Evolutionary conservation across 768 basidiomycete genomes (phyloP).

Genomic region (Scleroderma bovista): DNA sequence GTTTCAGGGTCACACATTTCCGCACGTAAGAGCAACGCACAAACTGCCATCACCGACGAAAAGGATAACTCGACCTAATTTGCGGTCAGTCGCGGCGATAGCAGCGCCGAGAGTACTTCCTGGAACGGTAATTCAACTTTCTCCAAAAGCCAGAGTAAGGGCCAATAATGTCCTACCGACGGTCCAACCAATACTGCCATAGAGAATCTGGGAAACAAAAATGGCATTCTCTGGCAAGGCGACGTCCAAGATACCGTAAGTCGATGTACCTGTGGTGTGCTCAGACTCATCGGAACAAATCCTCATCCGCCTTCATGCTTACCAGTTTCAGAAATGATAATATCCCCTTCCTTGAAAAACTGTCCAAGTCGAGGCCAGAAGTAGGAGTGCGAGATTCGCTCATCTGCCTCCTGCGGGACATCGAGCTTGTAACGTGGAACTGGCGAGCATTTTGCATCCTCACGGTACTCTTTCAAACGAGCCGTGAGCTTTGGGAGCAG

Average conservation of each 20-base stretch:
- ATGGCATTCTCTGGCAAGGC: conserved; percentile 66
- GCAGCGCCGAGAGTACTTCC: conserved; percentile 72
- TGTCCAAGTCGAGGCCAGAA: conserved; percentile 76
- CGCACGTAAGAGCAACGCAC: conserved; percentile 33
- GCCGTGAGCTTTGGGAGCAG: conserved; percentile 69
- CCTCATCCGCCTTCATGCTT: background rate
- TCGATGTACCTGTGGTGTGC: conserved; percentile 54
- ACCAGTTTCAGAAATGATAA: conserved; percentile 88
- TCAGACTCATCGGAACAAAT: background rate
- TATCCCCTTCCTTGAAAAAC: conserved; percentile 69
- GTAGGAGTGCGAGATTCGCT: conserved; percentile 68
- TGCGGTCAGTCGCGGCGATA: conserved; percentile 65
- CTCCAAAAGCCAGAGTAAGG: background rate
- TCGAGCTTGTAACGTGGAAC: conserved; percentile 40
- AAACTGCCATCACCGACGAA: conserved; percentile 85
- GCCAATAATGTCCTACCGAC: conserved; percentile 44
- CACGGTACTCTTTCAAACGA: conserved; percentile 40
- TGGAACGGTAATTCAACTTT: conserved; percentile 11
- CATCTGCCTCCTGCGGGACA: conserved; percentile 45
- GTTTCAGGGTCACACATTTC: conserved; percentile 4
- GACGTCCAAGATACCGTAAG: conserved; percentile 80
- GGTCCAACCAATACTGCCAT: conserved; percentile 92
- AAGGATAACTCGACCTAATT: conserved; percentile 64
- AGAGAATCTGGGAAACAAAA: conserved; percentile 74
- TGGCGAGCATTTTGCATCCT: conserved; percentile 34